Base-by-base conservation (phyloP, 768 basidiomycete species). In the Lyophyllum atratum region DNA sequence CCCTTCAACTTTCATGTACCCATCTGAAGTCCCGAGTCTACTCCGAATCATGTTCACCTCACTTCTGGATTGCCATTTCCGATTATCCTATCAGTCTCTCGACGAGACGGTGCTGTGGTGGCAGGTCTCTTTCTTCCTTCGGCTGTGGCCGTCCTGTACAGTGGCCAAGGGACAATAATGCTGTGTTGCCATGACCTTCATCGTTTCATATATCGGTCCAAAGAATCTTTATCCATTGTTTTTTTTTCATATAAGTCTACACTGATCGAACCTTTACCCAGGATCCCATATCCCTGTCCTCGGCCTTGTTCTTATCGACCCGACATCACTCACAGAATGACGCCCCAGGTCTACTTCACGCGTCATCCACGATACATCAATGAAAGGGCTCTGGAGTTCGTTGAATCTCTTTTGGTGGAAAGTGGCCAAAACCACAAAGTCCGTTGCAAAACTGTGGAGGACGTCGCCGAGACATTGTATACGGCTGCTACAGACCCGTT, bases 311-410 rank as follows among this genome's bases (percentile, higher is more conserved):
- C 17, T 15, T 9, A 37, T 15, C 34, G 12, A 15, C 34, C 17
- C 17, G 34, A 37, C 11, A 15, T 15, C 17, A 37, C 34, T 14
- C 8, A 37, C 4, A 15, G 47, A 33, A 50, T 50, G 49, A 25
- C 17, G 31, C 49, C 49, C 10, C 33, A 26, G 17, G 26, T 26
- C 25, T 46, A 52, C 34, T 28, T 51, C n/a, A 57, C 44, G 9
- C 26, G 49, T 4, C 50, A 51, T 25, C 56, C 56, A 14, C 42
- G 50, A 21, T 46, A 33, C 24, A 57, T 57, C 43, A 26, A 47
- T 15, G 19, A 45, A 14, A 57, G 39, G 14, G 50, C 49, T 19
- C 24, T 37, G 4, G 19, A 52, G n/a, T 25, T 58, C 45, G 56
- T 26, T 6, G 26, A 24, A 25, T 46, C n/a, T 21, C 43, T 54